A percentile compares a stretch with the other conserved stretches of the same genome.
These are phyloP conservation scores for Ogataea dorogensis DNA, from an alignment of 805 yeast genomes.

Conservation along the genomic window DNA sequence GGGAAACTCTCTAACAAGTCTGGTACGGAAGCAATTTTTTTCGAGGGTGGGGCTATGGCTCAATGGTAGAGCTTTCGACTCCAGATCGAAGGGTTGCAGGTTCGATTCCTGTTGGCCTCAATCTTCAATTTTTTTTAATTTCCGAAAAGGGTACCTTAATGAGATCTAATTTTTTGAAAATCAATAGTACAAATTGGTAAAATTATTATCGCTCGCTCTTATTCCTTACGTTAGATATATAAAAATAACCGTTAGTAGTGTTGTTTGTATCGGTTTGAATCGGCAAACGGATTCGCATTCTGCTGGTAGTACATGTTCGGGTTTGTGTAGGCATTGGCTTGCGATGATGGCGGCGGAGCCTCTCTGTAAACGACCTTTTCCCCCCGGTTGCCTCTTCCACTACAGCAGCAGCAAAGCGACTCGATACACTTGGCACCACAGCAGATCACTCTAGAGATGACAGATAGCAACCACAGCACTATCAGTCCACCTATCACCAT, in stretches of 20 bases:
- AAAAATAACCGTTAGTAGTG: slow-evolving; percentile 14
- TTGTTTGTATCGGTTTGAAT: slow-evolving; percentile 11
- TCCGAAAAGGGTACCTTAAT: background rate
- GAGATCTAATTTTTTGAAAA: background rate
- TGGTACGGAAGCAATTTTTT: background rate
- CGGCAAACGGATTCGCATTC: slow-evolving; percentile 18
- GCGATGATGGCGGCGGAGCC: slow-evolving; percentile 21
- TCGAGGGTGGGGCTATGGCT: slow-evolving; percentile 61
- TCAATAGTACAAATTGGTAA: background rate
- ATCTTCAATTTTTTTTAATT: slow-evolving; percentile 34
- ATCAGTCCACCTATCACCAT: slow-evolving; percentile 57
- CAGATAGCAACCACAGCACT: slow-evolving; percentile 53
- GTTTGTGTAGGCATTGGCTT: slow-evolving; percentile 27
- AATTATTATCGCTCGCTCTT: background rate
- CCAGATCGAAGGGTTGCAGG: slow-evolving; percentile 87
- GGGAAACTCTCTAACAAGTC: slow-evolving; percentile 71
- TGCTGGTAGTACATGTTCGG: slow-evolving; percentile 34
- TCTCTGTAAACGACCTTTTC: slow-evolving; percentile 18
- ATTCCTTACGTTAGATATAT: no score
- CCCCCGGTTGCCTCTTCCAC: slow-evolving; percentile 23
- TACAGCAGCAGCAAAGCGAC: slow-evolving; percentile 52
- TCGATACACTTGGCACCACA: slow-evolving; percentile 55
- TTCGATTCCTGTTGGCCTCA: slow-evolving; percentile 85
- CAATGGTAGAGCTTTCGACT: slow-evolving; percentile 80
- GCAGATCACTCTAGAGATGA: slow-evolving; percentile 54